These are phyloP conservation scores for Rusavskia elegans DNA, from an alignment of 495 filamentous ascomycete genomes.

Conservation along the genomic window DNA sequence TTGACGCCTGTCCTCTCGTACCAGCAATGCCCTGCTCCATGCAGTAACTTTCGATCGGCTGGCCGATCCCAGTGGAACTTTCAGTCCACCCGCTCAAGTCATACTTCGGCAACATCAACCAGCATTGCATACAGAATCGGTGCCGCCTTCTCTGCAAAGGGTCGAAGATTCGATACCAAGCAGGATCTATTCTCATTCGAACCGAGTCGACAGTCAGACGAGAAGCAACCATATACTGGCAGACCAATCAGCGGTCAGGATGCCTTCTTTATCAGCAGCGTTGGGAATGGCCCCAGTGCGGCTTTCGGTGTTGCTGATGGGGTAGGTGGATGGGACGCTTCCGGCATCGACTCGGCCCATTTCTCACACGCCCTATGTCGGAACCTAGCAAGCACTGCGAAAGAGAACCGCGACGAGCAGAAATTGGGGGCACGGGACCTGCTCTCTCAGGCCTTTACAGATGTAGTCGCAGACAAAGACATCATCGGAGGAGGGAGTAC, in stretches of 20 bases:
- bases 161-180: constrained; percentile 50
- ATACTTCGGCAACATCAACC: constrained; percentile 9
- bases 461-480: constrained; percentile 51
- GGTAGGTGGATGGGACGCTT: constrained; percentile 87
- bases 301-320: constrained; percentile 88
- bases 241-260: constrained; percentile 63
- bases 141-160: constrained; percentile 59
- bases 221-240: constrained; percentile 5
- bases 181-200: constrained; percentile 65
- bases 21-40: background rate
- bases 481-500: constrained; percentile 81
- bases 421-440: constrained; percentile 47
- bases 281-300: constrained; percentile 41
- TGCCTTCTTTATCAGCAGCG: constrained; percentile 78
- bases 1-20: constrained; percentile 2
- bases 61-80: background rate
- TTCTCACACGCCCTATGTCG: constrained; percentile 92
- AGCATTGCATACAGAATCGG: constrained; percentile 33
- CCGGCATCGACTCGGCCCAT: constrained; percentile 80
- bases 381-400: constrained; percentile 66
- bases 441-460: constrained; percentile 71
- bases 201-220: constrained; percentile 32
- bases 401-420: constrained; percentile 21
- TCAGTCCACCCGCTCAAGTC: background rate
- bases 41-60: background rate